A percentile compares a stretch with the other conserved stretches of the same genome.
Evolutionary conservation across 306 rosid species (phyloP).

Genomic region (Vigna reflexopilosa): DNA sequence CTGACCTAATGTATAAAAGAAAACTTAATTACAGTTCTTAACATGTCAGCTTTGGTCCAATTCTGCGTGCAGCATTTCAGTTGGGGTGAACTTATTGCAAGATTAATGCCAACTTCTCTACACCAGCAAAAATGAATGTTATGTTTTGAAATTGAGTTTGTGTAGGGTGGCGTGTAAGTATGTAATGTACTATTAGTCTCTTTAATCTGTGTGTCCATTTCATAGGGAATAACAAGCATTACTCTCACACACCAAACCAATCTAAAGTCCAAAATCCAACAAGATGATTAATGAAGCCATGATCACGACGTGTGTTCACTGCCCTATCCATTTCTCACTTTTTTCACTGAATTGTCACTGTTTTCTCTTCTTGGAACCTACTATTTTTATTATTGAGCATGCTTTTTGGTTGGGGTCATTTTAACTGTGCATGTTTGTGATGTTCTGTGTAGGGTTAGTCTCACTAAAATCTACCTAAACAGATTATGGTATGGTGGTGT

Average conservation of each 20-base stretch:
- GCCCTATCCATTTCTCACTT: background rate
- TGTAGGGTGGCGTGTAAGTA: background rate
- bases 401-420: slow-evolving; percentile 1
- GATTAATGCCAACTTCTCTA: slow-evolving; percentile 13
- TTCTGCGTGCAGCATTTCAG: background rate
- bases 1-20: no score
- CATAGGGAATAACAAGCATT: slow-evolving; percentile 37
- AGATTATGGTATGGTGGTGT: slow-evolving; percentile 14
- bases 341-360: slow-evolving; percentile 15
- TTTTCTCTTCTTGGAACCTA: background rate
- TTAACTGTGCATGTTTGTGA: background rate
- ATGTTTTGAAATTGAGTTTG: background rate
- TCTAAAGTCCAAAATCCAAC: slow-evolving; percentile 25
- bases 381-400: slow-evolving; percentile 2
- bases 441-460: slow-evolving; percentile 4
- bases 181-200: background rate
- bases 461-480: background rate
- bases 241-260: slow-evolving; percentile 16
- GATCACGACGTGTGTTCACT: slow-evolving; percentile 30
- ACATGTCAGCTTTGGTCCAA: background rate
- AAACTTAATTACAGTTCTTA: no score
- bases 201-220: slow-evolving; percentile 26
- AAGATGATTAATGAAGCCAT: slow-evolving; percentile 35
- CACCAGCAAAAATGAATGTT: slow-evolving; percentile 1
- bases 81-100: slow-evolving; percentile 23